Evolutionary conservation across 345 rosid genomes (phyloP).

Genomic region (Boechera divaricarpa): DNA sequence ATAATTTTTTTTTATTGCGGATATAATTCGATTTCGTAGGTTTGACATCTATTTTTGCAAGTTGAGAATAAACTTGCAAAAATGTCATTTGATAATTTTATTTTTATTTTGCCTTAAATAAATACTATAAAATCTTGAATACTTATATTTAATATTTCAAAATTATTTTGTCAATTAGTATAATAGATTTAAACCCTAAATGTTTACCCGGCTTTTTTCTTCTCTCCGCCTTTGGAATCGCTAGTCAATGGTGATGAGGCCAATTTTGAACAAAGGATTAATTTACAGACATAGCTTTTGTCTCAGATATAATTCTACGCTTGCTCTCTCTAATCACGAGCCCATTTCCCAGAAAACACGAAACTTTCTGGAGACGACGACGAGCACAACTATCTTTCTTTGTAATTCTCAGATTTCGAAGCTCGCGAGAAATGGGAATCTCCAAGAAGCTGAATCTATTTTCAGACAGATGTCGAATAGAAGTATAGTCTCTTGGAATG

Average conservation of each 20-base stretch:
- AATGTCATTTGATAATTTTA: too few species aligned
- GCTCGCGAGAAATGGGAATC: slow-evolving; percentile 61
- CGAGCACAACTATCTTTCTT: slow-evolving; percentile 46
- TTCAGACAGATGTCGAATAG: slow-evolving; percentile 64
- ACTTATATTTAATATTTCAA: too few species aligned
- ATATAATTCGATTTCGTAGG: too few species aligned
- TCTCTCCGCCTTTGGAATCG: slow-evolving; percentile 1
- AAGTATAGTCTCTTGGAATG: slow-evolving; percentile 73
- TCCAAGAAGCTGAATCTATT: slow-evolving; percentile 62
- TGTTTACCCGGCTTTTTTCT: not conserved
- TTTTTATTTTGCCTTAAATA: too few species aligned
- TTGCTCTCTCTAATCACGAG: slow-evolving; percentile 16
- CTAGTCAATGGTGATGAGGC: slow-evolving; percentile 24
- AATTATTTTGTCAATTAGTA: not conserved
- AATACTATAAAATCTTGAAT: too few species aligned
- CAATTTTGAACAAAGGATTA: slow-evolving; percentile 11
- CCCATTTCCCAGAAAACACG: not conserved
- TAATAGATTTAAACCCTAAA: not conserved
- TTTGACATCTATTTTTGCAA: too few species aligned
- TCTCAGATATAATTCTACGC: slow-evolving; percentile 21
- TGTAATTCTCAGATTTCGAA: slow-evolving; percentile 72
- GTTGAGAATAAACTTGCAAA: too few species aligned
- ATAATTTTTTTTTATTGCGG: too few species aligned
- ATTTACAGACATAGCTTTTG: slow-evolving; percentile 17
- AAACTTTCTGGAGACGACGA: slow-evolving; percentile 22